phyloP scores from a whole-genome alignment of 2,329 filamentous ascomycete genomes.

The Aspergillus pseudoterreus region DNA sequence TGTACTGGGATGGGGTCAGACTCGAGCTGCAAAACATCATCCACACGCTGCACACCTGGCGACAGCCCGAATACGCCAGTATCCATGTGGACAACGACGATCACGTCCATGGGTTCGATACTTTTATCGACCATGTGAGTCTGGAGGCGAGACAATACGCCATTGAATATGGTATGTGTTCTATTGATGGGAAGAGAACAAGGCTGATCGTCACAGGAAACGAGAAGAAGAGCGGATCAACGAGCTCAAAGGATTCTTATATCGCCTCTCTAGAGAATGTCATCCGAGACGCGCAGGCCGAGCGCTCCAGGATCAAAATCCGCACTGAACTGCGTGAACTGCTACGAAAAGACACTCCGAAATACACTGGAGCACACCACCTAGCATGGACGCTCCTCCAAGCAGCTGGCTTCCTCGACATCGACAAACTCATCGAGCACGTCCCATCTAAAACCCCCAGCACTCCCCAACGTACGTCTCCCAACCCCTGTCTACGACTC shows the following conservation, averaged over 20 bases:
- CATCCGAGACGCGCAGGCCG: constrained; percentile 4
- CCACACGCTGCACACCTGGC: constrained; percentile 31
- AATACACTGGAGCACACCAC: constrained; percentile 8
- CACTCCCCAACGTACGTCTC: constrained; percentile 17
- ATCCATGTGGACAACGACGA: constrained; percentile 19
- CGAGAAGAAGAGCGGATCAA: not conserved
- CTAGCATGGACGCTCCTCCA: constrained; percentile 32
- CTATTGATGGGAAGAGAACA: not conserved
- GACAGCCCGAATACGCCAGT: constrained; percentile 15
- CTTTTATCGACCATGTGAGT: constrained; percentile 37
- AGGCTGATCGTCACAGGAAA: not conserved
- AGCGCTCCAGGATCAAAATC: not conserved
- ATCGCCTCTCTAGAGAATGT: not conserved
- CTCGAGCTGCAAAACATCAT: constrained; percentile 33
- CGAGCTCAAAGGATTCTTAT: not conserved
- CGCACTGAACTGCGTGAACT: not conserved
- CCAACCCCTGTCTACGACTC: not conserved
- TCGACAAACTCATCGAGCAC: constrained; percentile 39
- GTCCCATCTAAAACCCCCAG: constrained; percentile 21
- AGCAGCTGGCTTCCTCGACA: constrained; percentile 33
- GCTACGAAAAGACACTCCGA: not conserved
- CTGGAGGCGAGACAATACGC: constrained; percentile 25
- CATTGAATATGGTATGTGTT: constrained; percentile 12
- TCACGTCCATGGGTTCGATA: constrained; percentile 38
- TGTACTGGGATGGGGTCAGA: constrained; percentile 39